Base-by-base conservation (phyloP, 169 alveolate genomes). In the Perkinsus olseni region DNA sequence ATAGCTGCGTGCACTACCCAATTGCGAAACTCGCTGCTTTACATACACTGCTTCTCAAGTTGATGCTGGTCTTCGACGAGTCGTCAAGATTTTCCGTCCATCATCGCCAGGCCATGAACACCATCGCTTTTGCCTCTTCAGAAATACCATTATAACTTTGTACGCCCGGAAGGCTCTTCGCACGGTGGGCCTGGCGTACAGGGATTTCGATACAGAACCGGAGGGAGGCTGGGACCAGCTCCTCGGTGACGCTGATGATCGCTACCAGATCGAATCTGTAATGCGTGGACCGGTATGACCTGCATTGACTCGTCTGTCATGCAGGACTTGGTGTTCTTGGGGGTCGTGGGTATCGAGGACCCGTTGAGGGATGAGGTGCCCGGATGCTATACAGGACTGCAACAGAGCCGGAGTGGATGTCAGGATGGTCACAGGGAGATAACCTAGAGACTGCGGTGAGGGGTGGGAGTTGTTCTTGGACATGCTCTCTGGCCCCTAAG, bases 401-500 rank as follows among this genome's bases (percentile, higher is more conserved):
- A 96, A 97, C 92, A 94, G 94, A 50, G 98, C 99, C 24, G 97
- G 98, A 37, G 97, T 98, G 13, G 95, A 93, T 92, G 98, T 98
- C 39, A 96, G 98, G 92, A 98, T 98, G 99, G 98, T 97, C 24
- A 97, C 99, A 38, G 98, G n/a, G 98, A 6, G 99, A 98, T 95
- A 98, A 98, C 95, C 94, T 96, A 91, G 95, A 95, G 20, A 97
- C 98, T 0, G 98, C 98, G 4, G 94, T 92, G 45, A 98, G 97
- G 38, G n/a, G n/a, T n/a, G n/a, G n/a, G n/a, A n/a, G n/a, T n/a
- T n/a, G n/a, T n/a, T n/a, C n/a, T n/a, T n/a, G n/a, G n/a, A n/a
- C n/a, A n/a, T n/a, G n/a, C n/a, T n/a, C n/a, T n/a, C n/a, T n/a
- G n/a, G n/a, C n/a, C n/a, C n/a, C n/a, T n/a, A n/a, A n/a, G n/a